Evolutionary conservation across 2,329 filamentous ascomycete genomes (phyloP), one percentile per base, ranked within the genome.

Genomic region (Onygenales sp.): DNA sequence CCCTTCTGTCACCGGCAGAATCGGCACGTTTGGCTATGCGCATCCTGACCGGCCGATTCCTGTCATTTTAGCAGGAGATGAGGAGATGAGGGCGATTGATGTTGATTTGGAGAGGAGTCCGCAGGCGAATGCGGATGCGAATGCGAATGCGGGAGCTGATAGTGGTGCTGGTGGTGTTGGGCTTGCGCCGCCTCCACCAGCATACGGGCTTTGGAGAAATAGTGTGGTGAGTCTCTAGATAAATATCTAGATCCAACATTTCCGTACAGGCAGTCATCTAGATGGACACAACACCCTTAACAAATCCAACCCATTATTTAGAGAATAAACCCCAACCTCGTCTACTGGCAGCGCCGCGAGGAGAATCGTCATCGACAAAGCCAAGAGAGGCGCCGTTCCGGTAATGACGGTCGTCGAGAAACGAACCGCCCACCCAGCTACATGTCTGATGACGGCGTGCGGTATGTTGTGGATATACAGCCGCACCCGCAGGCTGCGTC

Each of bases 121-220:
- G 4, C 17, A 4, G 11, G 14, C 11, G 4, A 17, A 13, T 33
- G 6, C 11, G 3, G 11, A 13, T 33, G 6, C 31, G 34, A 40
- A 40, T 36, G 21, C 3, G 21, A 39, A 49, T 21, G 10, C 83
- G 83, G 17, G 54, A 27, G 21, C 21, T 27, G 21, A 27, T 27
- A 5, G 21, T 27, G 21, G 21, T 27, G 21, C 21, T 27, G 21
- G 21, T 27, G 21, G 21, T 4, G 21, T 27, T 27, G 34, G 17
- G 4, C 34, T 67, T 52, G 65, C 63, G 61, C 59, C 77, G 17
- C 81, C 83, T 7, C 90, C 91, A 3, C 90, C 91, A 0, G 88
- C 88, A 2, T 95, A 95, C 65, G 90, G 90, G 0, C 73, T 89
- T 1, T 94, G 88, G 87, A 78, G 88, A 51, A 84, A 85, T 67